A percentile compares a stretch with the other conserved stretches of the same genome.
phyloP scores from a whole-genome alignment of 23 red algal species.

The Cyanidium caldarium region DNA sequence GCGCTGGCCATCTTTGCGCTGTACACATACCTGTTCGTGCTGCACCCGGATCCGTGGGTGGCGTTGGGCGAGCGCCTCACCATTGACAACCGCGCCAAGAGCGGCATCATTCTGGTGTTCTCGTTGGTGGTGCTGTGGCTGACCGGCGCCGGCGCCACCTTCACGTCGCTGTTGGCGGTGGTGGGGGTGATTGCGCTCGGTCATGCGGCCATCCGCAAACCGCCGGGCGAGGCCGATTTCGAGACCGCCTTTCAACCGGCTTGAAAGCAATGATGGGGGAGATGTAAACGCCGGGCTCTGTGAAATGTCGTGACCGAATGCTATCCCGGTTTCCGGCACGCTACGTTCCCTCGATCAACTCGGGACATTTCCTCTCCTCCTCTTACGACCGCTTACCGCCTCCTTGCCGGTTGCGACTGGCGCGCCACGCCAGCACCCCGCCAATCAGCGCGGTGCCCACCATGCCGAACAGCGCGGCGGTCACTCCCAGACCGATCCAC shows the following conservation, averaged over 20 bases:
- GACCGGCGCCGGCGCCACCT: conserved; percentile 91
- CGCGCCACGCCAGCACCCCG: background rate
- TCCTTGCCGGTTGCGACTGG: background rate
- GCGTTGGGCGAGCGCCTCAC: conserved; percentile 21
- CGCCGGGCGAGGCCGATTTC: conserved; percentile 80
- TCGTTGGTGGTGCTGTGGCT: conserved; percentile 59
- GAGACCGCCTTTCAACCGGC: conserved; percentile 45
- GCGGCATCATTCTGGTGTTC: conserved; percentile 46
- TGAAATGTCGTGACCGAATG: background rate
- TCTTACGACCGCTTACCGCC: background rate
- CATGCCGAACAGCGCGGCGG: background rate
- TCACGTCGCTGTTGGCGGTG: conserved; percentile 63
- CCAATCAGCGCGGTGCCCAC: background rate
- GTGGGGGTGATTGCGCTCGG: conserved; percentile 57
- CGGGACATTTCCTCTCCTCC: background rate
- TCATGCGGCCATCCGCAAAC: conserved; percentile 81
- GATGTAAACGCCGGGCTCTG: background rate
- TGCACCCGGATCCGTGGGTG: conserved; percentile 61
- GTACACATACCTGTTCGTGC: conserved; percentile 83
- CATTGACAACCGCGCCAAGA: conserved; percentile 71
- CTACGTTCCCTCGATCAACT: background rate
- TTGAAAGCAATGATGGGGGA: background rate
- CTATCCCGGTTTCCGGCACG: too few relatives aligned
- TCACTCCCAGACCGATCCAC: background rate
- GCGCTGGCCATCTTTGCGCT: conserved; percentile 53